phyloP scores from a whole-genome alignment of 2,329 filamentous ascomycete genomes.

The Fusarium albosuccineum region DNA sequence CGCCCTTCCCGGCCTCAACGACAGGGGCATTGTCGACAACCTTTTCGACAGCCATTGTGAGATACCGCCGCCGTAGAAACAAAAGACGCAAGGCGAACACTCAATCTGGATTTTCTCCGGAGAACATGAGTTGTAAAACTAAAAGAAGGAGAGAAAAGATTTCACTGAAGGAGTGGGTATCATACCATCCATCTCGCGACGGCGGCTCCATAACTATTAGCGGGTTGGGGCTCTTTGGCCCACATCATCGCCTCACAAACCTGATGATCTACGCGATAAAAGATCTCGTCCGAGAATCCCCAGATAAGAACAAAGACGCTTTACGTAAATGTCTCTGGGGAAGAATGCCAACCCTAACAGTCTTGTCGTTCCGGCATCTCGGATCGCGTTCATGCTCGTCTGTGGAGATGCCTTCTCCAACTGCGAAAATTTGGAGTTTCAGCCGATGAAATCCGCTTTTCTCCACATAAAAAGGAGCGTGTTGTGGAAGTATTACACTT shows the following conservation, averaged over 20 bases:
- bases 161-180: constrained; percentile 30
- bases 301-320: constrained; percentile 10
- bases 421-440: constrained; percentile 7
- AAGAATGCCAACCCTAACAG: constrained; percentile 14
- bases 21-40: constrained; percentile 12
- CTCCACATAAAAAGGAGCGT: neutral
- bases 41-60: constrained; percentile 29
- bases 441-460: constrained; percentile 4
- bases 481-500: no score
- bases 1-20: constrained; percentile 15
- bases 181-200: constrained; percentile 19
- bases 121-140: neutral
- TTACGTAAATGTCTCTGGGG: constrained; percentile 42
- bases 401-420: constrained; percentile 16
- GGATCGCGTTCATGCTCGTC: neutral
- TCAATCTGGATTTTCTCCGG: no score
- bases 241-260: constrained; percentile 22
- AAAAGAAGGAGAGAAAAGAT: constrained; percentile 9
- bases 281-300: constrained; percentile 6
- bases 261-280: constrained; percentile 17
- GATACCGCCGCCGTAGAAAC: neutral
- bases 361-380: neutral
- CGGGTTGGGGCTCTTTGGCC: constrained; percentile 18
- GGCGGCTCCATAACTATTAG: constrained; percentile 23
- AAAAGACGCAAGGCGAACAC: no score